These are phyloP conservation scores for Trichoderma sp. DNA, from an alignment of 2,329 filamentous ascomycete genomes.

Conservation along the genomic window DNA sequence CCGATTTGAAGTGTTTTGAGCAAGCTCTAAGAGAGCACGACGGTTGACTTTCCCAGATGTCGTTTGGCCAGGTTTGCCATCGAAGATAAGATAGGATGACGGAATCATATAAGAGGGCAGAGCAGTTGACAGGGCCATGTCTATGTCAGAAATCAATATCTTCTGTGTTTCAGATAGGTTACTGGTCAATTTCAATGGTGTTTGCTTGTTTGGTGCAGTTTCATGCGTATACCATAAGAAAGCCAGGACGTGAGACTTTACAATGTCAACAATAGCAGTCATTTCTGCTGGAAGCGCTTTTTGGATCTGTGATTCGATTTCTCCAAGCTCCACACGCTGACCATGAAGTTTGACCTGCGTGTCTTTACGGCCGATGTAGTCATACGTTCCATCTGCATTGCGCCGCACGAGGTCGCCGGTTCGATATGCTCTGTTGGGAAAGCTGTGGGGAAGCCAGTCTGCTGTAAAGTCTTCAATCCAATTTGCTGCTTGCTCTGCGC, in stretches of 20 bases:
- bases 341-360: conserved; percentile 14
- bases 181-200: neutral
- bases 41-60: conserved; percentile 25
- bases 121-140: neutral
- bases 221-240: conserved; percentile 1
- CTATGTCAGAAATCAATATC: conserved; percentile 16
- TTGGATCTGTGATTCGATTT: conserved; percentile 9
- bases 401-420: conserved; percentile 3
- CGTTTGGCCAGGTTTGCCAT: conserved; percentile 23
- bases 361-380: conserved; percentile 6
- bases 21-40: neutral
- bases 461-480: conserved; percentile 15
- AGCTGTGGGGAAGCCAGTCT: conserved; percentile 9
- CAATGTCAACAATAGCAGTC: conserved; percentile 3
- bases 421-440: neutral
- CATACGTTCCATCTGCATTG: conserved; percentile 2
- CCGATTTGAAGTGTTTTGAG: neutral
- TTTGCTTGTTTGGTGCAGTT: neutral
- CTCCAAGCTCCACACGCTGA: conserved; percentile 8
- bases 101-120: conserved; percentile 28
- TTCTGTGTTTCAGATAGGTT: conserved; percentile 15
- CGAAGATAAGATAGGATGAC: conserved; percentile 23
- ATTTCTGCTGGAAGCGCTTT: neutral
- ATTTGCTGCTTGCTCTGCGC: neutral
- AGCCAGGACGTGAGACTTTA: neutral